Conservation (phyloP, 306 rosid genomes). For the Quercus rubra region DNA sequence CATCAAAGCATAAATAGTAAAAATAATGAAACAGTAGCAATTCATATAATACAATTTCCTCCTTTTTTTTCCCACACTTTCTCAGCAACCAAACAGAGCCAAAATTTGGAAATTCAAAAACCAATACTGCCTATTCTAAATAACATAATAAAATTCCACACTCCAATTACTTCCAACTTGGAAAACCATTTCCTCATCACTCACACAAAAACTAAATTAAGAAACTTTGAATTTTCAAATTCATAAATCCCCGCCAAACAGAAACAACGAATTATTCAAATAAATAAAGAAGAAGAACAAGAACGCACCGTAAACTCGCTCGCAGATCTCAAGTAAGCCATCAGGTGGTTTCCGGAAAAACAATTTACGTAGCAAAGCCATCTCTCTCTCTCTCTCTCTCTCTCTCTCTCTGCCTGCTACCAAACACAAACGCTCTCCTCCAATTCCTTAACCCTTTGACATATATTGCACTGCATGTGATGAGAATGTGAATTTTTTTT, state of each 20-base stretch:
- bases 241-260: too few relatives aligned
- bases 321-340: slow-evolving; percentile 87
- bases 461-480: too few relatives aligned
- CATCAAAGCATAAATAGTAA: background rate
- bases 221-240: too few relatives aligned
- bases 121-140: background rate
- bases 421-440: too few relatives aligned
- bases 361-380: slow-evolving; percentile 80
- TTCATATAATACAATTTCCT: background rate
- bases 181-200: background rate
- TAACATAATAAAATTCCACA: background rate
- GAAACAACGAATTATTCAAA: background rate
- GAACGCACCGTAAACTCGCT: slow-evolving; percentile 75
- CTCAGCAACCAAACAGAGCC: slow-evolving; percentile 20
- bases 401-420: background rate
- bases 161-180: background rate
- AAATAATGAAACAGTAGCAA: too few relatives aligned
- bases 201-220: background rate
- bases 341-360: slow-evolving; percentile 93
- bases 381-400: slow-evolving; percentile 17
- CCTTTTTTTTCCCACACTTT: slow-evolving; percentile 12
- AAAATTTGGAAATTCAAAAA: background rate
- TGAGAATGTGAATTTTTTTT: too few relatives aligned
- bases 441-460: too few relatives aligned
- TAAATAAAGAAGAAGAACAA: background rate